A percentile compares a stretch with the other conserved stretches of the same genome.
These are phyloP conservation scores for Plasmodium blacklocki DNA, from an alignment of 169 alveolate genomes.

Conservation along the genomic window DNA sequence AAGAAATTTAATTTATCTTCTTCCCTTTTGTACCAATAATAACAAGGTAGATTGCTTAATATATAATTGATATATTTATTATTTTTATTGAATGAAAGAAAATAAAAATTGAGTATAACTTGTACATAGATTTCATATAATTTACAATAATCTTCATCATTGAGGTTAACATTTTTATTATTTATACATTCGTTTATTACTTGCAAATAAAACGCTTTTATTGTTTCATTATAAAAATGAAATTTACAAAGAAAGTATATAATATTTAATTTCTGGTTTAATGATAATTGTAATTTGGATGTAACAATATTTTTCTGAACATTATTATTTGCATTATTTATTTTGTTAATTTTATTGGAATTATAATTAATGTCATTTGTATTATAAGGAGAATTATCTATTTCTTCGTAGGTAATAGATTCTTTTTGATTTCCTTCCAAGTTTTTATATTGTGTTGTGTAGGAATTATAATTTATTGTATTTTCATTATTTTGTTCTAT, in stretches of 20 bases:
- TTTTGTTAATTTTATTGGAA: background rate
- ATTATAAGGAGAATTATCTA: background rate
- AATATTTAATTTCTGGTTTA: constrained; percentile 48
- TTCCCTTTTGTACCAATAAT: constrained; percentile 75
- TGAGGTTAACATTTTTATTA: constrained; percentile 1
- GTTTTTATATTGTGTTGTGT: background rate
- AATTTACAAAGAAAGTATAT: constrained; percentile 65
- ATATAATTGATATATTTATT: constrained; percentile 73
- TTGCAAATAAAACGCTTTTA: constrained; percentile 51
- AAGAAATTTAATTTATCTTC: constrained; percentile 74
- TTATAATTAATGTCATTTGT: background rate
- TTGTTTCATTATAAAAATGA: constrained; percentile 47
- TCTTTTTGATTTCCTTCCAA: background rate
- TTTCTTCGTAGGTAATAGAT: background rate
- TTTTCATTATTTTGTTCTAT: background rate
- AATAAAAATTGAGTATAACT: constrained; percentile 74
- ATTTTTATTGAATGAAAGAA: constrained; percentile 72
- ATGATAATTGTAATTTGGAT: constrained; percentile 17
- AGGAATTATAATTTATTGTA: background rate
- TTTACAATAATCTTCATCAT: constrained; percentile 72
- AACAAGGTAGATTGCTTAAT: constrained; percentile 67
- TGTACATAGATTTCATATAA: constrained; percentile 73
- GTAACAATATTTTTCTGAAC: constrained; percentile 16
- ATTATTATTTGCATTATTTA: background rate
- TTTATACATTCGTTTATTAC: constrained; percentile 45